phyloP scores from a whole-genome alignment of 2,329 filamentous ascomycete genomes.

The Neofusicoccum sp. region DNA sequence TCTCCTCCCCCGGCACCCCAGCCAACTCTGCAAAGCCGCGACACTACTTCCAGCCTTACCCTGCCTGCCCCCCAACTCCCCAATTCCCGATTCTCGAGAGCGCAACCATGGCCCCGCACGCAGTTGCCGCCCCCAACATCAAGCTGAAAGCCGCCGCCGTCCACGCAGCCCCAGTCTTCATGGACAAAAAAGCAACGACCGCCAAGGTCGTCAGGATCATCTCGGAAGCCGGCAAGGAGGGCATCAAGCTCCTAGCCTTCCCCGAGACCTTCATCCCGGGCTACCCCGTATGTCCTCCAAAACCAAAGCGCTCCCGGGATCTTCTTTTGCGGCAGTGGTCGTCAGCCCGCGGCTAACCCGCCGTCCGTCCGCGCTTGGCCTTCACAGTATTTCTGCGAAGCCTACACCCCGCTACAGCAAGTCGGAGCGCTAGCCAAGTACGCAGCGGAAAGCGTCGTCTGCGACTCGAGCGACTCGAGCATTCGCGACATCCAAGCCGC shows the following conservation, averaged over 20 bases:
- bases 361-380: constrained; percentile 20
- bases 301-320: neutral
- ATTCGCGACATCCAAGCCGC: constrained; percentile 36
- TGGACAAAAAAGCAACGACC: constrained; percentile 40
- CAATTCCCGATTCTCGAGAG: neutral
- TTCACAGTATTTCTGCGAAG: constrained; percentile 39
- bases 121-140: neutral
- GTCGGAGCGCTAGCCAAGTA: constrained; percentile 37
- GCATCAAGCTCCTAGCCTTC: constrained; percentile 39
- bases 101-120: neutral
- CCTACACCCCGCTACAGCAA: constrained; percentile 40
- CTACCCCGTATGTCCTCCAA: constrained; percentile 34
- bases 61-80: neutral
- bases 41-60: neutral
- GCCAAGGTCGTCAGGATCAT: constrained; percentile 37
- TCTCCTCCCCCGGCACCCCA: neutral
- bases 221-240: constrained; percentile 34
- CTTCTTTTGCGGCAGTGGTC: neutral
- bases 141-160: constrained; percentile 42
- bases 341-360: neutral
- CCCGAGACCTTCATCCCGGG: constrained; percentile 42
- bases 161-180: constrained; percentile 41
- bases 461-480: constrained; percentile 34
- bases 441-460: constrained; percentile 39
- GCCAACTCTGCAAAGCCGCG: neutral